Base-by-base conservation (phyloP, 805 yeast species). In the Sporopachydermia quercuum region DNA sequence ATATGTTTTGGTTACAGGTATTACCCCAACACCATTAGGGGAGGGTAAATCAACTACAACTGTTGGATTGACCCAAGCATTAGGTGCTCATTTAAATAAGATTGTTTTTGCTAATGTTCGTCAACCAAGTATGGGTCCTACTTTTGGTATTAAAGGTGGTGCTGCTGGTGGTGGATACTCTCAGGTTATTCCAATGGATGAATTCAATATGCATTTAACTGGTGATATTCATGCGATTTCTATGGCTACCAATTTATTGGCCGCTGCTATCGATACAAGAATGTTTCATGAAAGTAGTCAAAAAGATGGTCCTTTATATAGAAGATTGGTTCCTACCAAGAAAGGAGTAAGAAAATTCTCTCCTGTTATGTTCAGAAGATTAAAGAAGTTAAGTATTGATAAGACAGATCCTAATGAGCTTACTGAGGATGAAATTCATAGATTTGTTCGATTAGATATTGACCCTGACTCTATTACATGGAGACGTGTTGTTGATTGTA, bases 161-260 rank as follows among this genome's bases (percentile, higher is more conserved):
- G 98, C 98, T 42, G 97, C 97, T 15, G 98, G 98, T 51, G 98
- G 97, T 56, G 97, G 97, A 37, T 89, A 86, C 61, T 73, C 97
- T 2, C 97, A 89, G 63, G 97, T 89, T 37, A 87, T 89, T 51
- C 97, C 97, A 39, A 89, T 89, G 96, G 98, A 89, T 61, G 96
- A 89, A 63, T 89, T 89, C 69, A 89, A 91, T 66, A 75, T 91
- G 83, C 97, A 89, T 58, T 69, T 89, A 49, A 89, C 97, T 39
- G 97, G 97, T 56, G 98, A 89, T 58, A 89, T 89, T 49, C 97
- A 89, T 61, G 97, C 97, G 37, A 86, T 89, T 44, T 76, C 86
- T 39, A 86, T 86, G 43, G 97, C 97, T 27, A 87, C 84, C 50
- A 89, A 89, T 66, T 67, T 89, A 54, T 69, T 89, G 46, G 94